These are phyloP conservation scores for Narthecium ossifragum DNA, from an alignment of 106 monocot species.

Conservation along the genomic window DNA sequence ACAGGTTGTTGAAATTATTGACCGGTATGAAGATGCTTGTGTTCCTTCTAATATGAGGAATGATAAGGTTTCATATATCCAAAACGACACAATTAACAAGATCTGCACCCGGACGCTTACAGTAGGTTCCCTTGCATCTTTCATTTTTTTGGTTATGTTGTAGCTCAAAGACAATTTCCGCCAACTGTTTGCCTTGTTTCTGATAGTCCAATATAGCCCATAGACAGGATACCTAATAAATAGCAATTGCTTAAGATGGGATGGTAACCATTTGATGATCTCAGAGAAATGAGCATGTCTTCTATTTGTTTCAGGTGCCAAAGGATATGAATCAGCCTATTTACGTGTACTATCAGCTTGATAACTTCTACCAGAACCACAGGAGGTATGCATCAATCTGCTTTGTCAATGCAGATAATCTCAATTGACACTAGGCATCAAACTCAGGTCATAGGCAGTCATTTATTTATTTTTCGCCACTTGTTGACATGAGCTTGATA, in stretches of 20 bases:
- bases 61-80: constrained; percentile 48
- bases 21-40: constrained; percentile 61
- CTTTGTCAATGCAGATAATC: neutral
- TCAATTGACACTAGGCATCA: too few species aligned
- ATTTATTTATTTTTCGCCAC: too few species aligned
- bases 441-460: too few species aligned
- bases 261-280: too few species aligned
- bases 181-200: too few species aligned
- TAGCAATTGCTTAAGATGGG: too few species aligned
- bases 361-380: constrained; percentile 66
- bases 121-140: constrained; percentile 22
- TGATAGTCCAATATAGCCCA: too few species aligned
- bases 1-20: constrained; percentile 85
- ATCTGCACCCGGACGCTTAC: constrained; percentile 43
- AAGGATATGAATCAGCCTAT: constrained; percentile 55
- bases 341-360: constrained; percentile 59
- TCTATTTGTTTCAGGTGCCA: constrained; percentile 29
- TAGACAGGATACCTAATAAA: too few species aligned
- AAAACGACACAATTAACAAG: constrained; percentile 37
- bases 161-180: too few species aligned
- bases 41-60: constrained; percentile 24
- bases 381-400: constrained; percentile 31
- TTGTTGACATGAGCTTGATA: too few species aligned
- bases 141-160: too few species aligned
- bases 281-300: too few species aligned